Percentiles rank a stretch among this genome's conserved stretches.
Conservation (phyloP, 1,139 yeast species). For the Taiozyma onychis region DNA sequence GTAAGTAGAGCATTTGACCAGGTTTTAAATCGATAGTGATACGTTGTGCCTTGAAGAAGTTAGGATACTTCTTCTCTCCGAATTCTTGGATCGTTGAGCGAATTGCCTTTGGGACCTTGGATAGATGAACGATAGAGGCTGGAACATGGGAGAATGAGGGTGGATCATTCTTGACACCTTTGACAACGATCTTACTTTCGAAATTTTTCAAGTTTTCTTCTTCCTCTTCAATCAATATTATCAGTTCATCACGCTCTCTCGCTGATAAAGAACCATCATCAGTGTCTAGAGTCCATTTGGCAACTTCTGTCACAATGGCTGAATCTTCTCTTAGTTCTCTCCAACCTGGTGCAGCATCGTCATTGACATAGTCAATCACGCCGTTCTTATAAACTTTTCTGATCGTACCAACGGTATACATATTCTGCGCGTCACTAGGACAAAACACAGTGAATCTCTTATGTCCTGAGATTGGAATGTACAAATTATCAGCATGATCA, state of each 20-base stretch:
- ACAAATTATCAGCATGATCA: slow-evolving; percentile 73
- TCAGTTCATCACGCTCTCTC: slow-evolving; percentile 17
- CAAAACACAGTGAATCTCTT: slow-evolving; percentile 62
- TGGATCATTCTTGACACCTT: slow-evolving; percentile 41
- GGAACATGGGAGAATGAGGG: slow-evolving; percentile 65
- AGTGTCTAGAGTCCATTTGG: slow-evolving; percentile 25
- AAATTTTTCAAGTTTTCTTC: slow-evolving; percentile 20
- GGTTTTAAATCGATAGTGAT: slow-evolving; percentile 45
- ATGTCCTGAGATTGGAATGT: slow-evolving; percentile 52
- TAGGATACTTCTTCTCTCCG: slow-evolving; percentile 39
- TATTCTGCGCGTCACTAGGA: slow-evolving; percentile 51
- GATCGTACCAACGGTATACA: slow-evolving; percentile 58
- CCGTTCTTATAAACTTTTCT: slow-evolving; percentile 50
- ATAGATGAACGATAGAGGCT: slow-evolving; percentile 53
- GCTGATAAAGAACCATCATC: slow-evolving; percentile 9
- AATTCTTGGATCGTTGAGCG: slow-evolving; percentile 28
- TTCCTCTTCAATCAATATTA: slow-evolving; percentile 17
- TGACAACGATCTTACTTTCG: slow-evolving; percentile 14
- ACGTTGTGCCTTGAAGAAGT: slow-evolving; percentile 36
- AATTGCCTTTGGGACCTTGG: slow-evolving; percentile 37
- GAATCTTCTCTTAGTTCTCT: slow-evolving; percentile 56
- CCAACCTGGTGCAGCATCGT: slow-evolving; percentile 56
- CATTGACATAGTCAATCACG: slow-evolving; percentile 51
- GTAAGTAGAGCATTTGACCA: slow-evolving; percentile 64
- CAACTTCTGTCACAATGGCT: slow-evolving; percentile 44